Evolutionary conservation across 257 asterid species (phyloP).

Genomic region (Solanum lycopersicoides): DNA sequence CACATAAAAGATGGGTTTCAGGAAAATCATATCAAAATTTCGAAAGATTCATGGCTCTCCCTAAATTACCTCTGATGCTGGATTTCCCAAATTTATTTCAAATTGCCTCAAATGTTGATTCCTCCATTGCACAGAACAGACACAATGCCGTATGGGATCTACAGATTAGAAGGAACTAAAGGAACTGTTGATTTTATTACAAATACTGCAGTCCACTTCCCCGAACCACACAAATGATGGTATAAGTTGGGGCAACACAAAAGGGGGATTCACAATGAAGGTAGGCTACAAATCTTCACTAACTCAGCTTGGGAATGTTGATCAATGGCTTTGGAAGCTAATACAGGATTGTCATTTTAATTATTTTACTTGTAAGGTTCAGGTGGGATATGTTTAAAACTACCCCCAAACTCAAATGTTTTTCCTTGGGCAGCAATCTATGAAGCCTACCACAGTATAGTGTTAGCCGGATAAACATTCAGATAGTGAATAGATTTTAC

Average conservation of each 20-base stretch:
- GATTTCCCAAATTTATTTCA: background rate
- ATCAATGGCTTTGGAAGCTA: background rate
- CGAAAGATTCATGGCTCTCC: background rate
- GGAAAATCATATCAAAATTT: background rate
- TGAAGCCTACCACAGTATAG: background rate
- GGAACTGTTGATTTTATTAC: background rate
- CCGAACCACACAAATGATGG: background rate
- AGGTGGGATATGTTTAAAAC: background rate
- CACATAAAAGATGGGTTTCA: background rate
- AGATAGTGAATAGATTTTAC: background rate
- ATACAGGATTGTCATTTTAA: background rate
- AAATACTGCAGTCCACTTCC: background rate
- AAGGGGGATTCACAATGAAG: background rate
- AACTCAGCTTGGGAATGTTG: background rate
- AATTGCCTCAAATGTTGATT: background rate
- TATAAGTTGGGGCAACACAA: background rate
- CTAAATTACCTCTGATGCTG: too few species aligned
- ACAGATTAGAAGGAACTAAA: background rate
- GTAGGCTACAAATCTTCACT: background rate
- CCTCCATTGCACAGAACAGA: background rate
- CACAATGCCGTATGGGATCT: background rate
- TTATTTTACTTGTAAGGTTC: too few species aligned
- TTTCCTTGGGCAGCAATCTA: background rate
- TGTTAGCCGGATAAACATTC: background rate
- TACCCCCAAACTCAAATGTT: background rate